Base-by-base conservation (phyloP, 768 basidiomycete genomes). In the Pleurotus giganteus region DNA sequence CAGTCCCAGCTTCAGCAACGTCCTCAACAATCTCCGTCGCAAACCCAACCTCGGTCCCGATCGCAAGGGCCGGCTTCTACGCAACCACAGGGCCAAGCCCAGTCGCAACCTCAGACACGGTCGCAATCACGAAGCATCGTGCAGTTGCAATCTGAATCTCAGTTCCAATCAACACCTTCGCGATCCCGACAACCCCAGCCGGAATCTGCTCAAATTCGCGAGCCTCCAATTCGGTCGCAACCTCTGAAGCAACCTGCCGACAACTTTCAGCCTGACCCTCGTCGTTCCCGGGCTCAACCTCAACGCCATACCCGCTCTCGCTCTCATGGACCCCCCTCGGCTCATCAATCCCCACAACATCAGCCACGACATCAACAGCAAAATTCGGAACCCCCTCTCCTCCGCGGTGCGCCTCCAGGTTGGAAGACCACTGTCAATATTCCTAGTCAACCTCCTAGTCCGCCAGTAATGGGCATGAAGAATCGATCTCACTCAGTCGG, bases 281-380 rank as follows among this genome's bases (percentile, higher is more conserved):
- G 6, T 63, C 63, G 7, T 61, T 57, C 9, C 51, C 62, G 9
- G 47, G 44, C 21, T 58, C 58, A 37, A 21, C 31, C 29, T 9
- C 29, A n/a, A 32, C 47, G 32, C 19, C 49, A 51, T 13, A 32
- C 34, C 5, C 13, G 49, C 12, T 51, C 49, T n/a, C n/a, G 19
- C 21, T 51, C 49, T 12, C 49, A 51, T 2, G 49, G 49, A 6
- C 49, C 34, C 7, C 49, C 49, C 11, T 8, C 23, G 4, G 49
- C 49, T n/a, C 34, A 34, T n/a, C 49, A 34, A 32, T n/a, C 17
- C 4, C 49, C 31, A 37, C 49, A 45, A n/a, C n/a, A 32, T 13
- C 31, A 41, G 19, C n/a, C 39, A 7, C 12, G 12, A 19, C 39
- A 41, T 17, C 39, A 41, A 17, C 9, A 41, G 19, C 39, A 41